These are phyloP conservation scores for Pleoardoris graminearum DNA, from an alignment of 2,329 filamentous ascomycete species.

Conservation along the genomic window DNA sequence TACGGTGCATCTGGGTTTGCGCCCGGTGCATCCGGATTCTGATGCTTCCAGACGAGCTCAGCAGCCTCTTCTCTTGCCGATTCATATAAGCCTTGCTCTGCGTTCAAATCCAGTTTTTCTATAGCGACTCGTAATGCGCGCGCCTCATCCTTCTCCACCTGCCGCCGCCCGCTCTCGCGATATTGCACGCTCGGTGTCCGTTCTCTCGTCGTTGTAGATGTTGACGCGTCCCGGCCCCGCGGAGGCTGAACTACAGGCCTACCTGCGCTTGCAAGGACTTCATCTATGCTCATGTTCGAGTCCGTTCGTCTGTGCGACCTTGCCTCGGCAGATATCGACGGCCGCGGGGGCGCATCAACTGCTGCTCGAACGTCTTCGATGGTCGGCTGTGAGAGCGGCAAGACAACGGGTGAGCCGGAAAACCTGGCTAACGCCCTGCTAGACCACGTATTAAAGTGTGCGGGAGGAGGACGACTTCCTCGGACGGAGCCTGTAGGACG, in stretches of 20 bases:
- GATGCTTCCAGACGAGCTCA: slow-evolving; percentile 77
- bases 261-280: slow-evolving; percentile 29
- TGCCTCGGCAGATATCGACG: slow-evolving; percentile 21
- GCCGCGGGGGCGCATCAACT: slow-evolving; percentile 22
- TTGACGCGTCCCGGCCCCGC: slow-evolving; percentile 47
- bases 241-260: slow-evolving; percentile 42
- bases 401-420: slow-evolving; percentile 30
- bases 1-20: slow-evolving; percentile 54
- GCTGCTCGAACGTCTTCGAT: slow-evolving; percentile 30
- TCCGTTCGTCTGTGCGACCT: slow-evolving; percentile 37
- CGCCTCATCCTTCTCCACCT: slow-evolving; percentile 81
- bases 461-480: slow-evolving; percentile 60
- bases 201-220: slow-evolving; percentile 38
- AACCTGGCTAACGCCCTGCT: slow-evolving; percentile 29
- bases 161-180: slow-evolving; percentile 72
- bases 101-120: slow-evolving; percentile 71
- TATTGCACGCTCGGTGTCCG: slow-evolving; percentile 66
- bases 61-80: slow-evolving; percentile 77
- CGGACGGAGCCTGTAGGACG: slow-evolving; percentile 67
- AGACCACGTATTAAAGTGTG: slow-evolving; percentile 49
- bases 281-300: slow-evolving; percentile 34
- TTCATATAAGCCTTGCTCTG: slow-evolving; percentile 66
- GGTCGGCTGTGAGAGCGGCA: slow-evolving; percentile 28
- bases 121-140: slow-evolving; percentile 71
- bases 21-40: slow-evolving; percentile 69